These are phyloP conservation scores for Chaetomium globosum DNA, from an alignment of 2,329 filamentous ascomycete genomes.

Conservation along the genomic window DNA sequence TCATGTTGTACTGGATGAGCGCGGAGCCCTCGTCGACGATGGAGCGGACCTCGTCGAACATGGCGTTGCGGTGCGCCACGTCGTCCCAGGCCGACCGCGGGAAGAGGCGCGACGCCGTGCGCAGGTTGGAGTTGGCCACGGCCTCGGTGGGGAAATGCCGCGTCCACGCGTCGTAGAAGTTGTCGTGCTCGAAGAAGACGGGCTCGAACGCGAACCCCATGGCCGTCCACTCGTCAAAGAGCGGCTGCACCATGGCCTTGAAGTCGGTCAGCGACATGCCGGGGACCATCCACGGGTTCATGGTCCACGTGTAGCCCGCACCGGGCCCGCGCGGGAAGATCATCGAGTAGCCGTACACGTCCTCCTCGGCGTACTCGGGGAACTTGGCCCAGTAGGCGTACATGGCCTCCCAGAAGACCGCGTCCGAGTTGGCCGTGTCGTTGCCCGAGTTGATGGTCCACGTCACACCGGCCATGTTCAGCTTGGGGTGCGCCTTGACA, in stretches of 20 bases:
- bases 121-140: conserved; percentile 41
- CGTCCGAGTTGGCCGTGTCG: conserved; percentile 48
- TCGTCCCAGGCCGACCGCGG: conserved; percentile 29
- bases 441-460: conserved; percentile 35
- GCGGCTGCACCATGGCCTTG: conserved; percentile 33
- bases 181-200: conserved; percentile 32
- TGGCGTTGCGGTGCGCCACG: conserved; percentile 35
- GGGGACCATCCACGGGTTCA: conserved; percentile 39
- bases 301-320: conserved; percentile 36
- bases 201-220: conserved; percentile 35
- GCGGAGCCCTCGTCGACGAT: conserved; percentile 47
- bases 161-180: conserved; percentile 34
- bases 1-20: conserved; percentile 48
- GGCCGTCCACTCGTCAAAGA: conserved; percentile 35
- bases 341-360: conserved; percentile 41
- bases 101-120: conserved; percentile 34
- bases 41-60: conserved; percentile 42
- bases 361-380: conserved; percentile 37
- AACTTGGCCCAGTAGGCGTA: conserved; percentile 40
- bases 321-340: conserved; percentile 32
- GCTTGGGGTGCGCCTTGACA: conserved; percentile 33
- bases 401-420: conserved; percentile 45
- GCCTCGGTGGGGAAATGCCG: conserved; percentile 47
- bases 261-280: conserved; percentile 32
- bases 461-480: conserved; percentile 26